Evolutionary conservation across 768 basidiomycete species (phyloP).

Genomic region (Dioszegia aurantiaca): DNA sequence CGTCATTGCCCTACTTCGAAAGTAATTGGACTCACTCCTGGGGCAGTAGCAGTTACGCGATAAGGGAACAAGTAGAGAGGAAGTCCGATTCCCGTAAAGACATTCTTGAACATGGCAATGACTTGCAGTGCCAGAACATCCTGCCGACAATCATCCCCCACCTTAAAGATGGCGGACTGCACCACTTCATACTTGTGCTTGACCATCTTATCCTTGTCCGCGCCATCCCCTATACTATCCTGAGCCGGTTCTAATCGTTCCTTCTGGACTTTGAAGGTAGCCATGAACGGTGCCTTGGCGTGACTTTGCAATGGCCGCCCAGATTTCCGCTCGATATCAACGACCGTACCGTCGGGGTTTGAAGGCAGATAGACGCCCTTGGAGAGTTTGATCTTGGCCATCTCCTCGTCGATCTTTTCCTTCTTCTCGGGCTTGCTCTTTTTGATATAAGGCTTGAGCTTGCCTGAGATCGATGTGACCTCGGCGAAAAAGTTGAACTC

Average conservation of each 20-base stretch:
- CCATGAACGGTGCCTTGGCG: conserved; percentile 99
- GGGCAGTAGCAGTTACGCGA: conserved; percentile 91
- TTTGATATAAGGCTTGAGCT: conserved; percentile 93
- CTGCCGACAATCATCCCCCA: conserved; percentile 97
- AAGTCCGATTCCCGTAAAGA: conserved; percentile 83
- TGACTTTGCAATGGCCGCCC: conserved; percentile 95
- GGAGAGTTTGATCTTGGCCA: conserved; percentile 90
- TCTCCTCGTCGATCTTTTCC: conserved; percentile 99
- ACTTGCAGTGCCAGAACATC: conserved; percentile 95
- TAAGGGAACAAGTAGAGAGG: conserved; percentile 92
- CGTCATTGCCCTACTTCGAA: conserved; percentile 1
- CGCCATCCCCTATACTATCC: conserved; percentile 62
- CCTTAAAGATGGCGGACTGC: conserved; percentile 99
- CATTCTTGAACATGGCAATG: conserved; percentile 99
- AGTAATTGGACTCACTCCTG: conserved; percentile 67
- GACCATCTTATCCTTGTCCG: conserved; percentile 46
- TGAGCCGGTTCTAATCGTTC: conserved; percentile 66
- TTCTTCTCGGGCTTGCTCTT: conserved; percentile 95
- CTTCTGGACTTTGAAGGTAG: conserved; percentile 96
- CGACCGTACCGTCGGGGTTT: conserved; percentile 92
- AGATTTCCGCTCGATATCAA: conserved; percentile 96
- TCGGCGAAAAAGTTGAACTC: conserved; percentile 95
- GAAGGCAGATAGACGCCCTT: conserved; percentile 96
- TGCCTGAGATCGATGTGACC: conserved; percentile 96
- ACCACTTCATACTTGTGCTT: conserved; percentile 71